Percentiles rank a stretch among this genome's conserved stretches.
Evolutionary conservation across 1,139 yeast species (phyloP).

Genomic region (Magnusiomyces fungicola): DNA sequence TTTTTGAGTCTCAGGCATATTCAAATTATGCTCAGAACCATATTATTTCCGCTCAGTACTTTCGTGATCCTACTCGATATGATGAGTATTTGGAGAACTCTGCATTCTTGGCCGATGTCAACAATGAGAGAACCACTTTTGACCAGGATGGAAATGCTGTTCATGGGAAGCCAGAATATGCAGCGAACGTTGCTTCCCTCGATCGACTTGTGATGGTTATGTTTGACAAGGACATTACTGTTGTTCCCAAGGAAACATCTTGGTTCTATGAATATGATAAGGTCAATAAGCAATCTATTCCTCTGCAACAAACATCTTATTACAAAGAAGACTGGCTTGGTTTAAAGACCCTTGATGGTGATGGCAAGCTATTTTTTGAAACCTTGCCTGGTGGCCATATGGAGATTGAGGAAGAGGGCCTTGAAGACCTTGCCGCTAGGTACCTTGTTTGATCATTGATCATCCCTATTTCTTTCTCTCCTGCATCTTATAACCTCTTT

Average conservation of each 20-base stretch:
- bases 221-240: slow-evolving; percentile 55
- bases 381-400: slow-evolving; percentile 59
- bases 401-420: slow-evolving; percentile 47
- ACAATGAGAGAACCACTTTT: slow-evolving; percentile 46
- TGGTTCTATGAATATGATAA: slow-evolving; percentile 51
- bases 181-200: slow-evolving; percentile 38
- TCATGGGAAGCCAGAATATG: slow-evolving; percentile 35
- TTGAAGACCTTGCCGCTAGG: slow-evolving; percentile 36
- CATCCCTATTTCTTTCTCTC: too few relatives aligned
- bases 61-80: slow-evolving; percentile 42
- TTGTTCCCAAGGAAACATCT: slow-evolving; percentile 68
- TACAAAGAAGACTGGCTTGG: slow-evolving; percentile 56
- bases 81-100: slow-evolving; percentile 46
- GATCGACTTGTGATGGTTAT: slow-evolving; percentile 51
- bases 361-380: slow-evolving; percentile 42
- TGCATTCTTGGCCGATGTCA: slow-evolving; percentile 53
- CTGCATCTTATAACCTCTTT: too few relatives aligned
- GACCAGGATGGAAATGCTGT: neutral
- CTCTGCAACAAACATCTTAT: slow-evolving; percentile 44
- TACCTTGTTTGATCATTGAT: too few relatives aligned
- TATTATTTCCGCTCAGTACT: slow-evolving; percentile 69
- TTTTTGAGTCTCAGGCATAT: slow-evolving; percentile 60
- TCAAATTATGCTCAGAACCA: slow-evolving; percentile 47
- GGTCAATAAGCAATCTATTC: slow-evolving; percentile 37
- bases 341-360: slow-evolving; percentile 40